Base-by-base conservation (phyloP, 768 basidiomycete species). In the Russula sp. region DNA sequence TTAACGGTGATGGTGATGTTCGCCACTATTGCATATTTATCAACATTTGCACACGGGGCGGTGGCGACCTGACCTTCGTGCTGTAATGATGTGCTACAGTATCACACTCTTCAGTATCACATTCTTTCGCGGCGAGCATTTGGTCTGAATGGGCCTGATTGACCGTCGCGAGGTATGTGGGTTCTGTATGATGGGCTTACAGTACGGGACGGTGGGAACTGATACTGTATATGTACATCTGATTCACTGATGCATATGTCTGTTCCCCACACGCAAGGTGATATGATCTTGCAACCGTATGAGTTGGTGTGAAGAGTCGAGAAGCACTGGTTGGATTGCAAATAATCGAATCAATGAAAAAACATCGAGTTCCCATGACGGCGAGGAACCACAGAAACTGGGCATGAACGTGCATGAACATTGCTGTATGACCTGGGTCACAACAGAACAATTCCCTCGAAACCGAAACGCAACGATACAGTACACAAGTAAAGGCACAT, bases 301-400 rank as follows among this genome's bases (percentile, higher is more conserved):
- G n/a, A 20, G 20, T 11, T 22, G n/a, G 1, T 55, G 26, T 34
- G 54, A 48, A 42, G 36, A 20, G 38, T 40, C 1, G 16, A 38
- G 57, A 63, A 63, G 57, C 62, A 4, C 22, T 14, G 38, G 38
- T 18, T 6, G 16, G 49, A 57, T 26, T 30, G 30, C n/a, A 30
- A 24, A 42, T 63, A 16, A 40, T 36, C 38, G 38, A 16, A 40
- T 18, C 38, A 40, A 40, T 40, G 38, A 40, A 40, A 40, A 40
- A 40, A 40, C 13, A 18, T 34, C 16, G 24, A 32, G 50, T 63
- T 44, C 57, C 32, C 57, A 48, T 54, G 57, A 38, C 46, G 26
- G 50, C 51, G 38, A 18, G 16, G 24, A 44, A 49, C n/a, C 20
- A 46, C n/a, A 34, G 40, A 26, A 34, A 36, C 13, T 36, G 11